Base-by-base conservation (phyloP, 495 filamentous ascomycete genomes). In the Xylaria palmicola region DNA sequence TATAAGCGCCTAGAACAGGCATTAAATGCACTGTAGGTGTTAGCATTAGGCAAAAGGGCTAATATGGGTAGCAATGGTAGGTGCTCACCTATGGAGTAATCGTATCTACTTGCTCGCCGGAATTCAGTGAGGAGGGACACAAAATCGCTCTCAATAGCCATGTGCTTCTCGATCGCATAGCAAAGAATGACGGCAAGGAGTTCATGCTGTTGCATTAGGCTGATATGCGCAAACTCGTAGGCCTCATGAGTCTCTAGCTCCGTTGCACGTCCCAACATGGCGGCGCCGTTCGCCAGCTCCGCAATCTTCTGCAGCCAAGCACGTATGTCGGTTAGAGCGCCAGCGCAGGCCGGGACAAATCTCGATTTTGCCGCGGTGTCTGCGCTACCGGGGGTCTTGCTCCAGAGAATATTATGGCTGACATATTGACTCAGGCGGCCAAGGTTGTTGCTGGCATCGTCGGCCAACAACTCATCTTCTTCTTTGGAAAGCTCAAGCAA, bases 151-250 rank as follows among this genome's bases (percentile, higher is more conserved):
- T 84, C 68, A 40, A 76, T 79, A 1, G 88, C 87, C 56, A 86
- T 85, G 48, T 85, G 84, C 45, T 84, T 86, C 67, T 93, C 91
- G 56, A 94, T 83, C 9, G 96, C 80, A 65, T 89, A 84, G 60
- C 83, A 87, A 20, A 93, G 68, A 47, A 93, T 88, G 8, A 88
- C 82, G 1, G 86, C 85, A n/a, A 99, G 81, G 7, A 86, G 84
- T 71, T 97, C 93, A 70, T 98, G 95, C 72, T 98, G 93, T 67
- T 89, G 83, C 15, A 83, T 82, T 29, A 98, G 79, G 64, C 88
- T 92, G 22, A 75, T 68, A 34, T 88, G 83, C 66, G 95, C 87
- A 65, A 88, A 84, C 57, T 89, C 86, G 32, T 91, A 79, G 4
- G 85, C 85, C 66, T 97, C 91, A 57, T 83, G 80, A 27, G 85